A percentile compares a stretch with the other conserved stretches of the same genome.
These are phyloP conservation scores for Rhodamnia rubescens DNA, from an alignment of 345 rosid species.

Conservation along the genomic window DNA sequence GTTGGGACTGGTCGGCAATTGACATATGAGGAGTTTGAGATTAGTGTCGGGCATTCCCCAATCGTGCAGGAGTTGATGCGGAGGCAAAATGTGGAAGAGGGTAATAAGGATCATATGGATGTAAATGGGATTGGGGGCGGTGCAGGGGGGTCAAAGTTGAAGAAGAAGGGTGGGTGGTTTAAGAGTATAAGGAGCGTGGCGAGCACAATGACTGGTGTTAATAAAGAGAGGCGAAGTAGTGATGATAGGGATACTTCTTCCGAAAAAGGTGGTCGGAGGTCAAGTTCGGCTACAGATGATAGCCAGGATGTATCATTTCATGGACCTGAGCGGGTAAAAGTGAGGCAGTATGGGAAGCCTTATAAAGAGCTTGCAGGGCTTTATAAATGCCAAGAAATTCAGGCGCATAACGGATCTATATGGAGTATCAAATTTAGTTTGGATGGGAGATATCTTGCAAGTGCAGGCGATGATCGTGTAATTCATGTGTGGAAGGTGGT, in stretches of 20 bases:
- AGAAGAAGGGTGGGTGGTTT: conserved; percentile 81
- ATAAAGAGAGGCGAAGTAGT: conserved; percentile 77
- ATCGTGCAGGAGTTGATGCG: conserved; percentile 95
- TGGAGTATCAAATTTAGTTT: conserved; percentile 93
- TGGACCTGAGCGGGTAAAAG: conserved; percentile 82
- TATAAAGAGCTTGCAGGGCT: conserved; percentile 73
- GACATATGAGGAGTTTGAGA: conserved; percentile 93
- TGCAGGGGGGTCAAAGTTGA: conserved; percentile 33
- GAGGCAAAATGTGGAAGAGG: conserved; percentile 83
- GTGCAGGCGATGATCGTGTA: conserved; percentile 92
- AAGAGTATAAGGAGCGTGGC: conserved; percentile 72
- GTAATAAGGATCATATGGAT: conserved; percentile 34
- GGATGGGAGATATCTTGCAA: conserved; percentile 92
- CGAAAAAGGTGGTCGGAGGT: conserved; percentile 85
- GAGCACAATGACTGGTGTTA: conserved; percentile 26
- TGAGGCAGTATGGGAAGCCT: conserved; percentile 73
- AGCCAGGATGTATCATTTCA: conserved; percentile 81
- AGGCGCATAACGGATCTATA: conserved; percentile 90
- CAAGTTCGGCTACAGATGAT: conserved; percentile 93
- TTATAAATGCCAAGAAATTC: conserved; percentile 84
- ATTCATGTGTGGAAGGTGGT: conserved; percentile 88
- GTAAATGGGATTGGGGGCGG: conserved; percentile 16
- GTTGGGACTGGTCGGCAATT: conserved; percentile 79
- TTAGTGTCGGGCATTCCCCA: conserved; percentile 84
- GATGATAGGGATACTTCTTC: conserved; percentile 91